These are phyloP conservation scores for Cercospora canescens DNA, from an alignment of 2,329 filamentous ascomycete species.

Conservation along the genomic window DNA sequence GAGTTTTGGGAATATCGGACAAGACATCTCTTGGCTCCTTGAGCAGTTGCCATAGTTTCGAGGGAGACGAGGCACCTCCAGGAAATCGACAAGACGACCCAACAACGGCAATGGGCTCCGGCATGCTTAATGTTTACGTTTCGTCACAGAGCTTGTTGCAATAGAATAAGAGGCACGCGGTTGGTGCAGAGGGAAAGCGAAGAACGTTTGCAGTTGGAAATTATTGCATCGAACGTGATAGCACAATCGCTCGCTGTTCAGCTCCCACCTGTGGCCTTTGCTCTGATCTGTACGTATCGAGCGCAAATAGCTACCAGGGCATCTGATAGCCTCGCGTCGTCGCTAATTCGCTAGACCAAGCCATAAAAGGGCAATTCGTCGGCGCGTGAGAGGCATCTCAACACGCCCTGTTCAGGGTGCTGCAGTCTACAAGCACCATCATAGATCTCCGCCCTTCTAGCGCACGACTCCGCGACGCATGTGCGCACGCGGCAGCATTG, in stretches of 20 bases:
- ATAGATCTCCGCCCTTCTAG: not conserved
- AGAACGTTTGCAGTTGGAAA: not conserved
- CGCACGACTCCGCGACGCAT: not conserved
- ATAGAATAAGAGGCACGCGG: not conserved
- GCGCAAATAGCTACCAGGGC: not conserved
- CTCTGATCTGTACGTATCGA: not conserved
- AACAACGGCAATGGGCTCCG: constrained; percentile 23
- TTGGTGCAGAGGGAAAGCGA: not conserved
- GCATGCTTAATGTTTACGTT: not conserved
- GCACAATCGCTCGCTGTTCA: not conserved
- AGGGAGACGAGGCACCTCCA: constrained; percentile 23
- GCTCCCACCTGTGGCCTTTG: not conserved
- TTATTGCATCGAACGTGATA: not conserved
- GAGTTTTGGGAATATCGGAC: constrained; percentile 22
- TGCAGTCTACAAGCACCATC: not conserved
- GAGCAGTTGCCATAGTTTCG: constrained; percentile 27
- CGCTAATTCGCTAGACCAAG: not conserved
- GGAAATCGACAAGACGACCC: constrained; percentile 23
- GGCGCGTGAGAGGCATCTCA: not conserved
- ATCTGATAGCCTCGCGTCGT: not conserved
- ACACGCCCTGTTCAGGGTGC: not conserved
- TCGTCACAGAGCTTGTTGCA: not conserved
- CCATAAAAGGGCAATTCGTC: not conserved
- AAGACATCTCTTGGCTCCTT: constrained; percentile 18
- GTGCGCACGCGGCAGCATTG: not conserved